Conservation (phyloP, 176 grass and related monocot genomes). For the Carex myosuroides region DNA sequence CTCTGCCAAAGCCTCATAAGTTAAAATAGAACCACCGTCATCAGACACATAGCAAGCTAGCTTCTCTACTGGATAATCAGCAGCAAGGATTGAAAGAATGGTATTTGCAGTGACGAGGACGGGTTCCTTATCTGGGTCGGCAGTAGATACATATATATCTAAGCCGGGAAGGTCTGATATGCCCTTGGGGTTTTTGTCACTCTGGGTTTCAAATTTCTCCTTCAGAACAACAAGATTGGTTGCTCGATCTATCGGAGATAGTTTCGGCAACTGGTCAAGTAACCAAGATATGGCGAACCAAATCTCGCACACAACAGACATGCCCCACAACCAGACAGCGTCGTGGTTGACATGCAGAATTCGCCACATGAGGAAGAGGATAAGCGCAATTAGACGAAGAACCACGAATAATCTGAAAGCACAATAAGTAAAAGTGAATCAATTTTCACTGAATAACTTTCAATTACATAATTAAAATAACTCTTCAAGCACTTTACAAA, state of each 20-base stretch:
- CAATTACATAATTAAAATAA: not conserved
- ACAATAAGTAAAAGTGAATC: not conserved
- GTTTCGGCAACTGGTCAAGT: slow-evolving; percentile 79
- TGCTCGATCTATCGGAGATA: slow-evolving; percentile 78
- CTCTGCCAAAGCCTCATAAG: slow-evolving; percentile 77
- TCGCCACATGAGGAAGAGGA: slow-evolving; percentile 74
- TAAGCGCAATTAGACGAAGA: slow-evolving; percentile 58
- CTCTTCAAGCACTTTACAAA: not conserved
- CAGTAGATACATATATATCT: slow-evolving; percentile 86
- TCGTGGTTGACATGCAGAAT: slow-evolving; percentile 66
- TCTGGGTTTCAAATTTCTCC: slow-evolving; percentile 52
- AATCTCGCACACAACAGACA: slow-evolving; percentile 77
- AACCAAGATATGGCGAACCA: slow-evolving; percentile 96
- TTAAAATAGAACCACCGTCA: slow-evolving; percentile 69
- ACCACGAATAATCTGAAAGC: slow-evolving; percentile 63
- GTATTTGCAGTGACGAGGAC: slow-evolving; percentile 83
- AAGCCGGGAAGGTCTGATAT: slow-evolving; percentile 57
- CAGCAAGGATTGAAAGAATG: slow-evolving; percentile 85
- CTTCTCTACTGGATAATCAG: slow-evolving; percentile 74
- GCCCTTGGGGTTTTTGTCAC: slow-evolving; percentile 38
- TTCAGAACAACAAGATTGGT: slow-evolving; percentile 55
- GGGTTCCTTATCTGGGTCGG: slow-evolving; percentile 82
- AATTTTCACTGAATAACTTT: not conserved
- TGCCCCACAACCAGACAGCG: slow-evolving; percentile 87
- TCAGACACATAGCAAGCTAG: slow-evolving; percentile 88